Evolutionary conservation across 106 monocot genomes (phyloP), one percentile per base, ranked within the genome.

Genomic region (Dendrobium nobile): DNA sequence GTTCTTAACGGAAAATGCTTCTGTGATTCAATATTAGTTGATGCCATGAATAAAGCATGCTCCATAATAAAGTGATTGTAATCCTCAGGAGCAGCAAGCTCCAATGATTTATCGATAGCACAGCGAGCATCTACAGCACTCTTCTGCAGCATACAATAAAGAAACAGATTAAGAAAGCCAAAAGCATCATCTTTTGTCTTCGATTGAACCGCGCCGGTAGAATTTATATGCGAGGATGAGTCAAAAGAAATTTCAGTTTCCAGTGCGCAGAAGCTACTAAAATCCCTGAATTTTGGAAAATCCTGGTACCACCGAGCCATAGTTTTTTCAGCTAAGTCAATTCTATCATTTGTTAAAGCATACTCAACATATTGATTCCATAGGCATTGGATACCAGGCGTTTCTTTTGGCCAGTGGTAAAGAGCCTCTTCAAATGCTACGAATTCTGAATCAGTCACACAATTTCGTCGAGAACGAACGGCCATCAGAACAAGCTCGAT

Each of bases 331-430:
- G 85, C 83, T 80, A 86, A 16, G 28, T 87, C 84, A 45, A 80
- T 76, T 74, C 73, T 76, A 55, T 85, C 55, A 61, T 77, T 75
- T 20, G 80, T 78, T 55, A 98, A 78, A 79, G 80, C 75, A 80
- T 84, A 83, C 70, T 88, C 85, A 28, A 72, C 82, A 84, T 88
- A 91, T 80, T 93, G 98, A 79, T 98, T 95, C 98, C 94, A 98
- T 33, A 98, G 79, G 82, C 89, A 83, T 45, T 95, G 98, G 85
- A 85, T 37, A 18, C 95, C 95, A 79, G 81, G 70, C 19, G 73
- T 58, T 78, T 82, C 83, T 26, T 84, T 88, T 22, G 91, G 91
- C 95, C 95, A 94, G 78, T 78, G 72, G 68, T n/a, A 41, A 47
- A 98, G 72, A 20, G 79, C 82, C 73, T 75, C 80, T 84, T 92